Evolutionary conservation across 2,329 filamentous ascomycete genomes (phyloP), one percentile per base, ranked within the genome.

Genomic region (Calycina marina): DNA sequence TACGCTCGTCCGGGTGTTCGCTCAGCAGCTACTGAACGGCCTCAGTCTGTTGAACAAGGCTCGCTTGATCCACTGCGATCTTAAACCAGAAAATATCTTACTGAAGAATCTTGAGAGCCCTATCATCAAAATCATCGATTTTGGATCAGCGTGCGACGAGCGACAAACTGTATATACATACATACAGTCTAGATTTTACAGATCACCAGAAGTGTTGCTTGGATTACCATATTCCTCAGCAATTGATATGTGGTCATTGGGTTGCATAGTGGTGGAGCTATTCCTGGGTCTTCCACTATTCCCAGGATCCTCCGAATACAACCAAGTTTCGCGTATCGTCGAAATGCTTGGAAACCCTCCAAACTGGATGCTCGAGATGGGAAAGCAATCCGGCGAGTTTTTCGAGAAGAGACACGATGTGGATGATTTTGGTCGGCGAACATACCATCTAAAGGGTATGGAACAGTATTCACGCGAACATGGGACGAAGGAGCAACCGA

Each of bases 91-190:
- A 57, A 98, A 98, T 48, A 98, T 98, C 36, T 60, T 98, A 26
- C 65, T 98, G 33, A 98, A 98, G 58, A 98, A 98, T 53, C 73
- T 98, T 25, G 90, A 98, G 56, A 96, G 88, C 49, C 90, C 90
- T 3, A 96, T 98, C 45, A 98, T 98, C 68, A 98, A 98, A 58
- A 94, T 98, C 50, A 98, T 98, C 55, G 90, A 98, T 65, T 98
- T 98, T 53, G 90, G 90, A 26, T 98, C 90, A 22, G 90, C 90
- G 10, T 98, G 90, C 56, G 90, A 98, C 55, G 90, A 98, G 59
- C 77, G 90, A 31, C 90, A 98, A 56, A 98, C 90, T 0, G 90
- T 98, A 16, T 98, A 98, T 56, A 98, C 90, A 4, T 98, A 98
- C 55, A 98, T 98, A 39, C 90, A 98, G 56, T 98, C 90, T 6